Conservation (phyloP, 2,329 filamentous ascomycete species). For the Fusarium buharicum region DNA sequence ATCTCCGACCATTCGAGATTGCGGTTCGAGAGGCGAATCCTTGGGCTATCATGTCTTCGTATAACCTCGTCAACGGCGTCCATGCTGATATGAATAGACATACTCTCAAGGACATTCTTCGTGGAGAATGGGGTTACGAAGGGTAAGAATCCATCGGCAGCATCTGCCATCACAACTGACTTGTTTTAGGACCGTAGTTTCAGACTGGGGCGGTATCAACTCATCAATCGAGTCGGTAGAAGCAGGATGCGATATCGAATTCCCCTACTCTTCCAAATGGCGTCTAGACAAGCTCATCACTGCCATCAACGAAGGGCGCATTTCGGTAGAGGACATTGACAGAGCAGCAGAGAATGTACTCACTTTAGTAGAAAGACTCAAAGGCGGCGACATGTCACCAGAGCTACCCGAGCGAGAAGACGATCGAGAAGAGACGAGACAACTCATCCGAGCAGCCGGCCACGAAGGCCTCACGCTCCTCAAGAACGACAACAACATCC, state of each 20-base stretch:
- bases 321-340: slow-evolving; percentile 63
- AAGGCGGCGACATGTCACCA: slow-evolving; percentile 66
- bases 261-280: slow-evolving; percentile 66
- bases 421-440: slow-evolving; percentile 66
- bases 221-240: slow-evolving; percentile 65
- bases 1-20: slow-evolving; percentile 80
- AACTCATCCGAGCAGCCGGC: slow-evolving; percentile 69
- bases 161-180: slow-evolving; percentile 16
- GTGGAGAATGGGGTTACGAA: slow-evolving; percentile 71
- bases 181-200: slow-evolving; percentile 61
- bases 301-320: slow-evolving; percentile 60
- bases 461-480: slow-evolving; percentile 71
- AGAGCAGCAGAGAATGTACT: slow-evolving; percentile 69
- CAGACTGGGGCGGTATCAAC: slow-evolving; percentile 69
- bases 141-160: slow-evolving; percentile 54
- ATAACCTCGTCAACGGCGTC: slow-evolving; percentile 73
- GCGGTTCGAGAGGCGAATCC: slow-evolving; percentile 74
- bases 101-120: slow-evolving; percentile 66
- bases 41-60: slow-evolving; percentile 76
- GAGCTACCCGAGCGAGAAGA: slow-evolving; percentile 68
- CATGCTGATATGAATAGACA: slow-evolving; percentile 65
- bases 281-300: slow-evolving; percentile 66
- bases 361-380: slow-evolving; percentile 69
- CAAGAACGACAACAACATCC: slow-evolving; percentile 69
- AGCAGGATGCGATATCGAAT: slow-evolving; percentile 68